Evolutionary conservation across 164 flowering plant genomes (phyloP).

Genomic region (Vitis rupestris): DNA sequence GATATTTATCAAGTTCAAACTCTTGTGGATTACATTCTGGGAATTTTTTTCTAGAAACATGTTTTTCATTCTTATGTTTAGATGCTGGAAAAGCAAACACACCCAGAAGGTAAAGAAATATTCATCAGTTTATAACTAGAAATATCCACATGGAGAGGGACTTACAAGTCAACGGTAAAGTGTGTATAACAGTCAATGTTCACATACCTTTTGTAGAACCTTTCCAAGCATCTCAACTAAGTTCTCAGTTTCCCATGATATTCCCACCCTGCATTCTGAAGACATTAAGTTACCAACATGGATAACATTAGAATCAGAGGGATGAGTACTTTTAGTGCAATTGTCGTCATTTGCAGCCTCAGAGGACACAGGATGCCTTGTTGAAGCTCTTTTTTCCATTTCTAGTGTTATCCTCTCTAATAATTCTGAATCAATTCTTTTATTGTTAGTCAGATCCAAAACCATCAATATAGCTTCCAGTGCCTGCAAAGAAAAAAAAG

Average conservation of each 20-base stretch:
- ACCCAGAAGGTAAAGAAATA: background rate
- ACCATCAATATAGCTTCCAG: constrained; percentile 78
- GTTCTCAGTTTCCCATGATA: constrained; percentile 50
- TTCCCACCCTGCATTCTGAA: constrained; percentile 20
- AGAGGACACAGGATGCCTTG: constrained; percentile 11
- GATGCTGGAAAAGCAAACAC: background rate
- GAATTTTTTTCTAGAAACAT: no score
- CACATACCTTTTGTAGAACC: constrained; percentile 59
- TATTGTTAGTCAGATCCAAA: constrained; percentile 52
- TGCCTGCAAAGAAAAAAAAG: constrained; percentile 42
- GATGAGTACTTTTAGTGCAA: constrained; percentile 2
- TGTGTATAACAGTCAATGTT: background rate
- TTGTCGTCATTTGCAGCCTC: background rate
- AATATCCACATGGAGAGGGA: background rate
- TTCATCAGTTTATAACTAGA: background rate
- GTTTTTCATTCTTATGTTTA: no score
- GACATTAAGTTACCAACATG: constrained; percentile 10
- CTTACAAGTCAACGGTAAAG: background rate
- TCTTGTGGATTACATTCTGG: no score
- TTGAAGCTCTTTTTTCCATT: constrained; percentile 49
- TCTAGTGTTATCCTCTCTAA: constrained; percentile 59
- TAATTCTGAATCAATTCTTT: constrained; percentile 60
- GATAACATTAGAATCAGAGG: constrained; percentile 13
- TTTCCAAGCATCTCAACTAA: constrained; percentile 67
- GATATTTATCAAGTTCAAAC: no score